Conservation (phyloP, 306 rosid species). For the Sechiopsis laciniata region DNA sequence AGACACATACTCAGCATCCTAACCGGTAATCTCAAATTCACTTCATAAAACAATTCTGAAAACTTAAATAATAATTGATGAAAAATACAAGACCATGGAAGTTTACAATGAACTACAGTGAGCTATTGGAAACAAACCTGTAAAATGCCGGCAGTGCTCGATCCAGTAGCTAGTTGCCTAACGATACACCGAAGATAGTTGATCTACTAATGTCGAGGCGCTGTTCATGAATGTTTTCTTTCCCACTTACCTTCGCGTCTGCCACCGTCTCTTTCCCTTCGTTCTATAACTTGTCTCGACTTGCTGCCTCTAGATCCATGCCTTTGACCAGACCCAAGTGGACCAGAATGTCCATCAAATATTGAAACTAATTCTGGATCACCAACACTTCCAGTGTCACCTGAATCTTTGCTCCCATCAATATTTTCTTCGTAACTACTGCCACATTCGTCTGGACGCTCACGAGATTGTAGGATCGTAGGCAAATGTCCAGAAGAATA, state of each 20-base stretch:
- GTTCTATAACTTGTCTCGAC: conserved; percentile 66
- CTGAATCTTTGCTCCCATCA: conserved; percentile 89
- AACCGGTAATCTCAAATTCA: not conserved
- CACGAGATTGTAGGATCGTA: conserved; percentile 79
- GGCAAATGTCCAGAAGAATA: conserved; percentile 65
- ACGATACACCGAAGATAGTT: not conserved
- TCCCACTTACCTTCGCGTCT: conserved; percentile 97
- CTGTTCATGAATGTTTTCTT: conserved; percentile 61
- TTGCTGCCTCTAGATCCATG: conserved; percentile 76
- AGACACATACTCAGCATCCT: not conserved
- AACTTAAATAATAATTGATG: not conserved
- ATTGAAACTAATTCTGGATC: conserved; percentile 71
- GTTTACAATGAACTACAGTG: not conserved
- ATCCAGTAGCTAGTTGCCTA: not conserved
- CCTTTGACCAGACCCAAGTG: conserved; percentile 68
- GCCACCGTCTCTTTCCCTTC: conserved; percentile 63
- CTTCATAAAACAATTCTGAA: not conserved
- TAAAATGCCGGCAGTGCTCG: not conserved
- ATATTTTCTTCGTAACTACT: conserved; percentile 72
- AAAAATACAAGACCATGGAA: conserved; percentile 9
- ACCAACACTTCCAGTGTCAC: conserved; percentile 76
- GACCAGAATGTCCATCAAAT: conserved; percentile 65
- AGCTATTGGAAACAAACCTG: conserved; percentile 7
- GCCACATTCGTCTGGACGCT: conserved; percentile 63
- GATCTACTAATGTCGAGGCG: not conserved